Evolutionary conservation across 2,329 filamentous ascomycete species (phyloP).

Genomic region (Alternaria alternata): DNA sequence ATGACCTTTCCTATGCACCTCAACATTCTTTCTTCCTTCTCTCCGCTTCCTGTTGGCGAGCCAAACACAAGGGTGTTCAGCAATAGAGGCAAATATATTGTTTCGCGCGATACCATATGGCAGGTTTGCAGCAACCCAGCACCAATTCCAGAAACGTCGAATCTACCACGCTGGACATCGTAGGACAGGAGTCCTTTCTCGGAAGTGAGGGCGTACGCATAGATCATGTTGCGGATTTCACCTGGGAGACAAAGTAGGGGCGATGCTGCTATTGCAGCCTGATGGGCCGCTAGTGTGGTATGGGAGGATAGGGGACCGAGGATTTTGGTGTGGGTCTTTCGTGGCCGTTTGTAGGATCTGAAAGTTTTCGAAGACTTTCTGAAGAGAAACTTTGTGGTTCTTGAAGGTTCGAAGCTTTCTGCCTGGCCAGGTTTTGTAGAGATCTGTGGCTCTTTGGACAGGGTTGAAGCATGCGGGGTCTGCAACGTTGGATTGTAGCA

Average conservation of each 20-base stretch:
- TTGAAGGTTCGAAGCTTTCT: background rate
- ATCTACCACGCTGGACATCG: conserved; percentile 8
- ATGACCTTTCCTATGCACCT: background rate
- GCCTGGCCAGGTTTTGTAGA: background rate
- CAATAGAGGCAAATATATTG: conserved; percentile 16
- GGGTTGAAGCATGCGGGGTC: background rate
- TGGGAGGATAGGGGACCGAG: background rate
- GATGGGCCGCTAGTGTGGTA: background rate
- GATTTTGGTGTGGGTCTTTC: conserved; percentile 12
- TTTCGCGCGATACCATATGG: conserved; percentile 22
- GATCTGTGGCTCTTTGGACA: background rate
- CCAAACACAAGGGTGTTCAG: conserved; percentile 20
- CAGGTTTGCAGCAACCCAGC: conserved; percentile 24
- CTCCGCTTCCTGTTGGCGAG: background rate
- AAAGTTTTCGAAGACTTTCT: background rate
- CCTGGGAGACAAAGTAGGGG: conserved; percentile 20
- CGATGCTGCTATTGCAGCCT: background rate
- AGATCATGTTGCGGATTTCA: conserved; percentile 25
- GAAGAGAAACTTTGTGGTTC: background rate
- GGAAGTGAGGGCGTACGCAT: conserved; percentile 16
- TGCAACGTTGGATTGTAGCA: background rate
- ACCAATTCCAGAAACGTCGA: conserved; percentile 21
- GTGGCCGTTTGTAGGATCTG: background rate
- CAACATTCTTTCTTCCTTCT: background rate
- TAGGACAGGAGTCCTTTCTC: conserved; percentile 9